A percentile compares a stretch with the other conserved stretches of the same genome.
Conservation (phyloP, 1,284 basidiomycete genomes). For the Fistulinella staudtii region DNA sequence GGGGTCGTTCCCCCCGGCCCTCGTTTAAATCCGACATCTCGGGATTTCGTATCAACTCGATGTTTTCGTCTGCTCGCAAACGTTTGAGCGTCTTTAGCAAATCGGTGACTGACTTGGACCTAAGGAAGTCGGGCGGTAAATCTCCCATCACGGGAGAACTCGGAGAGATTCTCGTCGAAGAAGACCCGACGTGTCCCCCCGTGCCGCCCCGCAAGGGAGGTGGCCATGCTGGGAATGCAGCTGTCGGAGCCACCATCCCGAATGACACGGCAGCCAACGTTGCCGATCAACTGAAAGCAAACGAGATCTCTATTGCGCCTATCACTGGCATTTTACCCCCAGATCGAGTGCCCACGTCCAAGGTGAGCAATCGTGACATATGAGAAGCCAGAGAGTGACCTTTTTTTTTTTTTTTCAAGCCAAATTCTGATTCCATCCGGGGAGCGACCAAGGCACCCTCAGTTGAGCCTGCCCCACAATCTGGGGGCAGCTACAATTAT, state of each 20-base stretch:
- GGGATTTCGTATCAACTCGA: slow-evolving; percentile 33
- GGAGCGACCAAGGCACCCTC: slow-evolving; percentile 11
- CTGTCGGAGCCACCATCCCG: slow-evolving; percentile 5
- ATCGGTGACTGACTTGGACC: slow-evolving; percentile 23
- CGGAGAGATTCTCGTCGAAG: slow-evolving; percentile 59
- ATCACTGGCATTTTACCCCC: not conserved
- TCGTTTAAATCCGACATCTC: slow-evolving; percentile 45
- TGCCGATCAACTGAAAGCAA: slow-evolving; percentile 9
- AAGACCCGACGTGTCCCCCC: slow-evolving; percentile 28
- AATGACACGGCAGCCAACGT: slow-evolving; percentile 5
- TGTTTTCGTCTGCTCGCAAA: slow-evolving; percentile 46
- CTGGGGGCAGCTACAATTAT: slow-evolving; percentile 2
- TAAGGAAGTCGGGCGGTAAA: slow-evolving; percentile 35
- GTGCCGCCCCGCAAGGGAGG: slow-evolving; percentile 8
- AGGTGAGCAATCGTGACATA: slow-evolving; percentile 14
- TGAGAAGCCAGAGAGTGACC: slow-evolving; percentile 7
- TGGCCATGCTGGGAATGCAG: slow-evolving; percentile 12
- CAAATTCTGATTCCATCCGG: slow-evolving; percentile 2
- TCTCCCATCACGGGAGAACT: slow-evolving; percentile 53
- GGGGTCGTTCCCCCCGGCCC: slow-evolving; percentile 46
- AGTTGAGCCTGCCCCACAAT: slow-evolving; percentile 17
- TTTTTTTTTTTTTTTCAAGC: not conserved
- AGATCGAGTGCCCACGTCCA: not conserved
- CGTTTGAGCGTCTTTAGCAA: slow-evolving; percentile 56
- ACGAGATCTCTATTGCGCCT: slow-evolving; percentile 5